Base-by-base conservation (phyloP, 495 filamentous ascomycete species). In the Podospora fimiseda region DNA sequence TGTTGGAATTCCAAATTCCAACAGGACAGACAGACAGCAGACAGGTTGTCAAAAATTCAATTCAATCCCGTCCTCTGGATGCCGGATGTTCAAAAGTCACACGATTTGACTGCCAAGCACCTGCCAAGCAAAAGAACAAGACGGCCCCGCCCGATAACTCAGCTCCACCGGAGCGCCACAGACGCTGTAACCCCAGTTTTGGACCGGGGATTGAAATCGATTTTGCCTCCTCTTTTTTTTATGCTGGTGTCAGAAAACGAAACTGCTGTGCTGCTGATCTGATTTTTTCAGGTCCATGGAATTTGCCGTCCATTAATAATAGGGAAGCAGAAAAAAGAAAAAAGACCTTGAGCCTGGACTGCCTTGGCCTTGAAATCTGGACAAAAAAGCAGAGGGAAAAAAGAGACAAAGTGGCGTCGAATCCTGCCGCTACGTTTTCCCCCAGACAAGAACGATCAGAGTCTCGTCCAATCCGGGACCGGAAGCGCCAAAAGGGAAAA, bases 381-480 rank as follows among this genome's bases (percentile, higher is more conserved):
- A n/a, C n/a, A n/a, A 15, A 19, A 36, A n/a, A 14, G 40, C 13
- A 24, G 16, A 22, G 22, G 24, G 45, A 18, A 23, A 43, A 27
- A 53, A 53, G 24, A 22, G 20, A 22, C 23, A 33, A 7, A 51
- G 51, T 58, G 51, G 56, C 56, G 44, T 43, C 55, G 41, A 51
- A 50, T 41, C 40, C 45, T 54, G 51, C 45, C 55, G 44, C 51
- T 18, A 22, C 11, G 52, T 45, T 37, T 37, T 27, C 14, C 55
- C 50, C 53, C 47, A 55, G 47, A 55, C 40, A 27, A 22, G 36
- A 22, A 43, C 8, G 33, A 8, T 8, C 33, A 37, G 33, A 8
- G n/a, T n/a, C n/a, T n/a, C n/a, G 36, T 22, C 53, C 53, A 56
- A 54, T 54, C 55, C 45, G 46, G n/a, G 41, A 38, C 47, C 27